These are phyloP conservation scores for Mycena indigotica DNA, from an alignment of 768 basidiomycete genomes.

Conservation along the genomic window DNA sequence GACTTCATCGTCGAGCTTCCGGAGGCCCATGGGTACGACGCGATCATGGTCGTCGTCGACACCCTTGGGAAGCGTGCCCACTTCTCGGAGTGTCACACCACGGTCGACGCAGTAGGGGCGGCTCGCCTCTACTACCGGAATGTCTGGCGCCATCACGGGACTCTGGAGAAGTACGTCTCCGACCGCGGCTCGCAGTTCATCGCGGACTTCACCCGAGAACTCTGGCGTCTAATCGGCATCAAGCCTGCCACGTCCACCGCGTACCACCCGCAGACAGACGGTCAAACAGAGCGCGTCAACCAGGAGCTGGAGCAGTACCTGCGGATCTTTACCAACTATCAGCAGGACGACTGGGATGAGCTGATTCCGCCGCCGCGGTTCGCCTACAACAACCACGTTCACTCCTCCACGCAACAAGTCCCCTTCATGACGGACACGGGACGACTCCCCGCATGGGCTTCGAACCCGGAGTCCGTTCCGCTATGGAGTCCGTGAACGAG, in stretches of 20 bases:
- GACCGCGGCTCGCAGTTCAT: background rate
- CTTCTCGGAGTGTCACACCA: slow-evolving; percentile 30
- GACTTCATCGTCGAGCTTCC: slow-evolving; percentile 33
- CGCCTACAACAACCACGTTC: slow-evolving; percentile 32
- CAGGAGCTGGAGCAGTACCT: slow-evolving; percentile 37
- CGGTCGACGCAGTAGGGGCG: background rate
- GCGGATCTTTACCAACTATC: slow-evolving; percentile 28
- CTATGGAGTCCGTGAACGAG: slow-evolving; percentile 11
- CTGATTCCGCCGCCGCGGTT: slow-evolving; percentile 34
- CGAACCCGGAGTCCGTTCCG: slow-evolving; percentile 14
- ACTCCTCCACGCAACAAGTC: background rate
- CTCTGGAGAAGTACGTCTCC: background rate
- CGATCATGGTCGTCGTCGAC: slow-evolving; percentile 32
- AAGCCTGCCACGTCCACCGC: background rate
- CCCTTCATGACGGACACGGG: slow-evolving; percentile 30
- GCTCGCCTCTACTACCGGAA: background rate
- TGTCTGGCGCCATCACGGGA: background rate
- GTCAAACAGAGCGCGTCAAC: slow-evolving; percentile 39
- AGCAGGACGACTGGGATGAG: slow-evolving; percentile 34
- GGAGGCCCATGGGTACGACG: slow-evolving; percentile 20
- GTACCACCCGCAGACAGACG: slow-evolving; percentile 37
- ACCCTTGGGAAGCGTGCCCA: no score
- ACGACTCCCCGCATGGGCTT: slow-evolving; percentile 22
- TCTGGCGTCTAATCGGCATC: background rate
- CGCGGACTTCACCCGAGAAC: background rate